Evolutionary conservation across 2,329 filamentous ascomycete species (phyloP), one percentile per base, ranked within the genome.

Genomic region (Rosellinia necatrix): DNA sequence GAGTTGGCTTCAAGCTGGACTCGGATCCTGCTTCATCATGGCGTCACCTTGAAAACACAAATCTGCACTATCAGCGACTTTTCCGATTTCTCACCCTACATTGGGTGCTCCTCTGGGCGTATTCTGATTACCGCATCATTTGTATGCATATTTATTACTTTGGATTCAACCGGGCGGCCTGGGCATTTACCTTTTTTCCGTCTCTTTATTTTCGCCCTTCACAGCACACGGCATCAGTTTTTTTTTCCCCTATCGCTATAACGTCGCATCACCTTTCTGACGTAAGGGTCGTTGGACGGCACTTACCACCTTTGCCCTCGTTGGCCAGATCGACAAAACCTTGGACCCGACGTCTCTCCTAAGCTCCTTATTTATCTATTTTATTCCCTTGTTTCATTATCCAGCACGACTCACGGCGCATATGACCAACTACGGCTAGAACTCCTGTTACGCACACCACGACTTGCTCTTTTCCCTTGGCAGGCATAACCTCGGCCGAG

Each of bases 341-440:
- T 10, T 5, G 15, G 38, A 50, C 37, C 15, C 21, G 52, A 59
- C 51, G 38, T 48, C 48, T 55, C 41, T 43, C 50, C 49, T 51
- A 27, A 44, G 34, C 53, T 58, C 59, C 51, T 56, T 53, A 42
- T 49, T 53, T 56, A 44, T 37, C 43, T 50, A 24, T 15, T 49
- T 60, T 63, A 52, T 64, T 60, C 44, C 52, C 60, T 59, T 60
- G 38, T 65, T 59, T 61, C 54, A 53, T 62, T 53, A 58, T 60
- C 58, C 48, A 53, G 60, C 60, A 69, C 65, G 66, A 68, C 62
- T 67, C 64, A 69, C 62, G 65, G 66, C 65, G 66, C 67, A 66
- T 58, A 66, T 63, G 66, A 66, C 58, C 62, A 58, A 64, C 60
- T 46, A 67, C 57, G 65, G 61, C 62, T 65, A 60, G 61, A 55